Base-by-base conservation (phyloP, 148 eudicot species). In the Rhododendron simsii region DNA sequence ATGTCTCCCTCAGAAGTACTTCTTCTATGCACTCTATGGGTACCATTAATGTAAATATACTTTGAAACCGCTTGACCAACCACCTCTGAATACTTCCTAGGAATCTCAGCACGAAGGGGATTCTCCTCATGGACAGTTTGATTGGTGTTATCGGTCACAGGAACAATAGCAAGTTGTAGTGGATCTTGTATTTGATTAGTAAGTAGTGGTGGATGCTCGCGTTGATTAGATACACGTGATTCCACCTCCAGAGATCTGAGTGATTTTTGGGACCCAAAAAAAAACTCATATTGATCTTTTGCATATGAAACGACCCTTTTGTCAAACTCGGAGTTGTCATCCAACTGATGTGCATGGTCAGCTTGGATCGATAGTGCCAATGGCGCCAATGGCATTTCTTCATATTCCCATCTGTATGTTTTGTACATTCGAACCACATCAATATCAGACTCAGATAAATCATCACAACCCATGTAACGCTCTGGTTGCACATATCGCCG, bases 401-500 rank as follows among this genome's bases (percentile, higher is more conserved):
- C 96, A 67, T 89, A 91, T 45, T 91, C 90, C 81, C 80, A 83
- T 88, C 67, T 91, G 81, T 84, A 69, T 26, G 90, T 86, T 94
- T 92, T 98, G 87, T 87, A 89, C 69, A 94, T 88, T 30, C 94
- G 87, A 53, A 92, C 87, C 26, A 90, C 88, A 8, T 95, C 93
- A 63, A 90, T 87, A 84, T 97, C 99, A 9, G 85, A 83, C 45
- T 87, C 92, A 81, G 93, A 87, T 21, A 92, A 86, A 45, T 78
- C 81, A 33, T 94, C 96, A 85, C 92, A 93, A 37, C 93, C 99
- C 84, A 94, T 84, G 86, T 93, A 97, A 65, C 99, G 93, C 73
- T 97, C 95, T 1, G 99, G 99, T 83, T 91, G 93, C 39, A 94
- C 91, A 83, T 85, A 82, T 57, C 98, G 86, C 28, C 99, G 96